phyloP scores from a whole-genome alignment of 495 filamentous ascomycete species.

The Penicillium riverlandense region DNA sequence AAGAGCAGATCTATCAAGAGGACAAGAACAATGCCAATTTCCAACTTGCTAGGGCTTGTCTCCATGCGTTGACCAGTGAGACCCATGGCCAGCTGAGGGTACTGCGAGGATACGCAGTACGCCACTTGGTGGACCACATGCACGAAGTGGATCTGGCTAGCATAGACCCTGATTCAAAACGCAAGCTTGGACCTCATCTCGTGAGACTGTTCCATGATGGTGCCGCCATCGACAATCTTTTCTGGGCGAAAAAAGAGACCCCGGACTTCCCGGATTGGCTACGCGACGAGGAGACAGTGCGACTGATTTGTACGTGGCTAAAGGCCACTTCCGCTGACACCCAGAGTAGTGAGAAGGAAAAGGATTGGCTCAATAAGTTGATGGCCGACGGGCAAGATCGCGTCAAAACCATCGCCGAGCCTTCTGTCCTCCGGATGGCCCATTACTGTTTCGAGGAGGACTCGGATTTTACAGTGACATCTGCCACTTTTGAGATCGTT shows the following conservation, averaged over 20 bases:
- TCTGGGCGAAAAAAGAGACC: background rate
- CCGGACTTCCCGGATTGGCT: background rate
- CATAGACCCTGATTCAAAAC: constrained; percentile 1
- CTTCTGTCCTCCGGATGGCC: background rate
- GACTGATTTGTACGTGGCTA: background rate
- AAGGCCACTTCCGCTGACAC: background rate
- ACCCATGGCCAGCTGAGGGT: background rate
- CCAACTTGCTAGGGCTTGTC: constrained; percentile 1
- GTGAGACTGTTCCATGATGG: constrained; percentile 1
- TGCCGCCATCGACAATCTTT: constrained; percentile 2
- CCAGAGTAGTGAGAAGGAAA: background rate
- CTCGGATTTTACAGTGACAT: background rate
- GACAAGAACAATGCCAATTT: constrained; percentile 3
- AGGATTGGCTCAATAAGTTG: background rate
- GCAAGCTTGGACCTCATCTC: constrained; percentile 1
- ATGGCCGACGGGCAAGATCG: background rate
- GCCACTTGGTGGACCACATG: constrained; percentile 1
- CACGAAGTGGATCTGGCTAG: background rate
- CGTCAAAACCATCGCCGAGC: background rate
- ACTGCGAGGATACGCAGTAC: constrained; percentile 1
- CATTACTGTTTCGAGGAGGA: background rate
- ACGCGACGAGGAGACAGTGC: background rate
- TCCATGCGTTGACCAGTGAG: background rate
- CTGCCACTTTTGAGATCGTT: background rate
- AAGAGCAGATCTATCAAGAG: constrained; percentile 4